These are phyloP conservation scores for Excoecaria agallocha DNA, from an alignment of 345 rosid genomes.

Conservation along the genomic window DNA sequence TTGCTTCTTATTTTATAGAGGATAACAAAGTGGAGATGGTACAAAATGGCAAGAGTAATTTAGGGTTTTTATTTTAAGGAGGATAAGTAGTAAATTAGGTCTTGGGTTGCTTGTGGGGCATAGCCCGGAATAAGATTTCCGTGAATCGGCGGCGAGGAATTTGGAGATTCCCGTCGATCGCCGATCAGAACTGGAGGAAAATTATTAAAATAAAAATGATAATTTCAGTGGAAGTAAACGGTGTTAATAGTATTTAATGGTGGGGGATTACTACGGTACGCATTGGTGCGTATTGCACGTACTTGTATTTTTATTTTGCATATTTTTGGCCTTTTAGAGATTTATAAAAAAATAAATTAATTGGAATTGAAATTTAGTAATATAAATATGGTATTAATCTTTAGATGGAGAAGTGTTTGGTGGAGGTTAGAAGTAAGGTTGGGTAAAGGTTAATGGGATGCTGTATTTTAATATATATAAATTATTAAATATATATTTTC, in stretches of 20 bases:
- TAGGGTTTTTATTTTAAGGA: slow-evolving; percentile 18
- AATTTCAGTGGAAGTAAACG: slow-evolving; percentile 45
- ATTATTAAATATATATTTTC: neutral
- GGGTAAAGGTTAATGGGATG: slow-evolving; percentile 2
- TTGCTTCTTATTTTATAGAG: slow-evolving; percentile 5
- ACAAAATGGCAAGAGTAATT: slow-evolving; percentile 16
- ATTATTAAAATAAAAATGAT: slow-evolving; percentile 40
- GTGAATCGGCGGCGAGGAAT: slow-evolving; percentile 42
- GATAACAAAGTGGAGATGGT: slow-evolving; percentile 12
- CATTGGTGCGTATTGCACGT: slow-evolving; percentile 30
- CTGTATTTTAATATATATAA: no score
- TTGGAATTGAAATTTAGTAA: neutral
- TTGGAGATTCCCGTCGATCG: slow-evolving; percentile 48
- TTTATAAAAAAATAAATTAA: neutral
- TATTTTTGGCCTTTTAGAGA: neutral
- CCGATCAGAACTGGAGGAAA: slow-evolving; percentile 38
- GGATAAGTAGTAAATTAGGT: slow-evolving; percentile 8
- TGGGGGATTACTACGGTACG: slow-evolving; percentile 32
- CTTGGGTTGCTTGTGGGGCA: neutral
- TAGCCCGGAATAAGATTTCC: neutral
- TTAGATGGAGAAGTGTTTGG: slow-evolving; percentile 7
- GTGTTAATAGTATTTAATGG: slow-evolving; percentile 49
- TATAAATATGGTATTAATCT: neutral
- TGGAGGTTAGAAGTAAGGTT: slow-evolving; percentile 3
- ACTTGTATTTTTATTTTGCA: slow-evolving; percentile 4